Base-by-base conservation (phyloP, 495 filamentous ascomycete genomes). In the Penicillium simplicissimum region DNA sequence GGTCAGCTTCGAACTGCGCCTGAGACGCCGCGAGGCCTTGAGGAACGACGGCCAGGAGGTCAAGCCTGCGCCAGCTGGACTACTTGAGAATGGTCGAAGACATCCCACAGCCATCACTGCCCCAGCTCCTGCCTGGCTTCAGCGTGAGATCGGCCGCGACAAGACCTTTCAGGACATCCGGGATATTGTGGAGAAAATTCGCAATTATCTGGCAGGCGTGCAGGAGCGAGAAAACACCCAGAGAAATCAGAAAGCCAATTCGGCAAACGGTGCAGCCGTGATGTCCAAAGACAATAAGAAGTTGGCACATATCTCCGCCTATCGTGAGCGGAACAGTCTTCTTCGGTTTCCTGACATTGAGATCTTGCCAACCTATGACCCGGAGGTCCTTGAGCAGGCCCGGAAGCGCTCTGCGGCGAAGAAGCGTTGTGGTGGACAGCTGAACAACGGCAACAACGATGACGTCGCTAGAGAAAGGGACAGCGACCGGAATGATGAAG, bases 341-440 rank as follows among this genome's bases (percentile, higher is more conserved):
- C 52, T 66, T 1, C 58, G 61, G 11, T 85, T 90, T 42, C 88
- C 88, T 0, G 88, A 89, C 63, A 80, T 91, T 36, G 88, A 90
- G 68, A 82, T 91, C 33, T 71, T 91, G 19, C 88, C 88, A 6
- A 78, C 77, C 25, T 85, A 87, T 56, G 40, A 62, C 45, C 52
- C 54, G 53, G 70, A 72, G 73, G 64, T 72, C 23, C 11, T 64
- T 31, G 28, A 31, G 28, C 2, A 31, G 6, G 28, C 28, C 2
- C 28, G 28, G 28, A 31, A 31, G 28, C 28, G 28, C 28, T 31
- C 28, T 31, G 28, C 28, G 2, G 28, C 3, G 28, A 31, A 31
- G 28, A 31, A 31, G 28, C 28, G 28, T 31, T 31, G 28, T 4
- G 6, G 6, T 31, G 28, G 28, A 31, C 28, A 31, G 28, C 3